Evolutionary conservation across 1,284 basidiomycete genomes (phyloP).

Genomic region (Mycena sp.): DNA sequence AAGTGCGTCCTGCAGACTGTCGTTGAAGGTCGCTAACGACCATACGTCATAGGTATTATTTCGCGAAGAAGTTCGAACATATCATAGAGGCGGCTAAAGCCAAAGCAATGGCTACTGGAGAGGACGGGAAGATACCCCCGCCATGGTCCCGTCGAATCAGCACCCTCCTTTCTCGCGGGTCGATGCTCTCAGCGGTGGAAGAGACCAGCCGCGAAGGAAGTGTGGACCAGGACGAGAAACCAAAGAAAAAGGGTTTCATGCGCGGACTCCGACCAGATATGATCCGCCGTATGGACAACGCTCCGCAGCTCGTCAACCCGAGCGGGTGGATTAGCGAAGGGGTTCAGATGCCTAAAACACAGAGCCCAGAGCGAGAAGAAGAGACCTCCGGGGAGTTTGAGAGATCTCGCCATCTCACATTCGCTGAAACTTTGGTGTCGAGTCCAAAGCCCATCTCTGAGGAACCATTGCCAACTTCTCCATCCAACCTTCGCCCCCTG

Average conservation of each 20-base stretch:
- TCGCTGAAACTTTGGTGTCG: slow-evolving; percentile 16
- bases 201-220: slow-evolving; percentile 34
- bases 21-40: slow-evolving; percentile 17
- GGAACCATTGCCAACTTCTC: slow-evolving; percentile 6
- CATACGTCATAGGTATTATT: slow-evolving; percentile 66
- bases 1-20: slow-evolving; percentile 50
- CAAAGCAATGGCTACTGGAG: slow-evolving; percentile 28
- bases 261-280: slow-evolving; percentile 76
- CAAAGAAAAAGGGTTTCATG: slow-evolving; percentile 33
- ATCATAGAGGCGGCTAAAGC: slow-evolving; percentile 63
- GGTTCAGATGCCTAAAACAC: slow-evolving; percentile 28
- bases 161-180: slow-evolving; percentile 22
- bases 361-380: slow-evolving; percentile 25
- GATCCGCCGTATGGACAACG: slow-evolving; percentile 85
- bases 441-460: slow-evolving; percentile 22
- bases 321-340: slow-evolving; percentile 76
- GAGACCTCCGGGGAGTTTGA: neutral
- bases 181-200: slow-evolving; percentile 22
- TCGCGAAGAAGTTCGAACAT: slow-evolving; percentile 77
- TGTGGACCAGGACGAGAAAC: slow-evolving; percentile 29
- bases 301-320: slow-evolving; percentile 85
- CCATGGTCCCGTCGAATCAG: slow-evolving; percentile 37
- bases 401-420: slow-evolving; percentile 8
- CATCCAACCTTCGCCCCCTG: slow-evolving; percentile 18
- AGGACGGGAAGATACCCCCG: slow-evolving; percentile 34